Evolutionary conservation across 2,329 filamentous ascomycete species (phyloP).

Genomic region (Hysterium pulicare): DNA sequence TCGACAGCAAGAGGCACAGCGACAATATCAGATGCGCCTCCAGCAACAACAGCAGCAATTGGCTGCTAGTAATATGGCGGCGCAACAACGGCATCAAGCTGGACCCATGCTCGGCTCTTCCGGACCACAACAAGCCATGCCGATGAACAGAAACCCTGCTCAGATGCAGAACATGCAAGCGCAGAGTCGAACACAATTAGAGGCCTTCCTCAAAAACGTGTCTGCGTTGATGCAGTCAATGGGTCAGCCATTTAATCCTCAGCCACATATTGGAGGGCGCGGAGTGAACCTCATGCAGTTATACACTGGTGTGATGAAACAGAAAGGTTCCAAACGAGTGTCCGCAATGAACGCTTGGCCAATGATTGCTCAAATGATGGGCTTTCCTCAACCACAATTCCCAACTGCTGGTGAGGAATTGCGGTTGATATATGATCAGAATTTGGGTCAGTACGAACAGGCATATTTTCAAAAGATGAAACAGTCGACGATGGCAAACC

Average conservation of each 20-base stretch:
- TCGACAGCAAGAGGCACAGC: constrained; percentile 61
- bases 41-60: constrained; percentile 65
- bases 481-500: constrained; percentile 27
- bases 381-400: constrained; percentile 41
- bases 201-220: constrained; percentile 64
- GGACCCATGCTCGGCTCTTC: constrained; percentile 36
- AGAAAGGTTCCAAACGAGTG: constrained; percentile 73
- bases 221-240: constrained; percentile 73
- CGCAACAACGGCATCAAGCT: constrained; percentile 35
- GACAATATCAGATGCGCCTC: constrained; percentile 81
- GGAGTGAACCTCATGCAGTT: constrained; percentile 71
- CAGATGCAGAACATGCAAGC: constrained; percentile 21
- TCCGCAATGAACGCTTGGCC: constrained; percentile 70
- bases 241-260: constrained; percentile 69
- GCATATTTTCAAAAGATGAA: constrained; percentile 55
- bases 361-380: constrained; percentile 58
- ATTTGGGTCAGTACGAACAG: constrained; percentile 74
- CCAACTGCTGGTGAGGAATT: constrained; percentile 68
- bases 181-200: constrained; percentile 15
- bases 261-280: constrained; percentile 70
- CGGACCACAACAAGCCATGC: constrained; percentile 33
- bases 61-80: constrained; percentile 38
- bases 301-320: constrained; percentile 73
- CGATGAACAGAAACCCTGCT: constrained; percentile 26
- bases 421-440: constrained; percentile 69